Evolutionary conservation across 176 grass and related monocot species (phyloP).

Genomic region (Oryza longistaminata): DNA sequence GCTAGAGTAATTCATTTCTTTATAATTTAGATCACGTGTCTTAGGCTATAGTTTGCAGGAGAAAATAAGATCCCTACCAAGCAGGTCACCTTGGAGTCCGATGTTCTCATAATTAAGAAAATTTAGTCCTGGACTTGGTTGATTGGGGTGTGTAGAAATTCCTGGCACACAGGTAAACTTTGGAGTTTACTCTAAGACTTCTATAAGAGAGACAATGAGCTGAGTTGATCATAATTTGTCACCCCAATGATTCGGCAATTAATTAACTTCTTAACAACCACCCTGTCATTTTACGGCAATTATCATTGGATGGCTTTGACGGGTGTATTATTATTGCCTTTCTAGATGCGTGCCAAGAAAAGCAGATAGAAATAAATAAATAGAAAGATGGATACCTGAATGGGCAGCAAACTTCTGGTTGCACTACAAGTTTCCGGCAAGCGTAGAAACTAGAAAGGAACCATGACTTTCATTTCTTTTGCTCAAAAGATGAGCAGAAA

Average conservation of each 20-base stretch:
- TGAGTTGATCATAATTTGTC: background rate
- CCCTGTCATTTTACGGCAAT: conserved; percentile 26
- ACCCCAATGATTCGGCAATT: conserved; percentile 25
- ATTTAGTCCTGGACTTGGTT: background rate
- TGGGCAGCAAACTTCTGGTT: conserved; percentile 27
- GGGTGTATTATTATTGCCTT: background rate
- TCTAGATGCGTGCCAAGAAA: conserved; percentile 10
- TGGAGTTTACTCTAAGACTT: background rate
- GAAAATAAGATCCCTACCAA: too few species aligned
- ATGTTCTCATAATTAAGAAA: background rate
- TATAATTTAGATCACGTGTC: too few species aligned
- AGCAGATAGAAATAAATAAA: background rate
- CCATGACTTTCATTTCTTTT: conserved; percentile 9
- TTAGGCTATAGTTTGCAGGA: too few species aligned
- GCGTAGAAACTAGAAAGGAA: conserved; percentile 13
- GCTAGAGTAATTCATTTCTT: too few species aligned
- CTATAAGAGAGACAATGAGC: background rate
- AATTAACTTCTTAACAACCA: conserved; percentile 33
- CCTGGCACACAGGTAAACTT: background rate
- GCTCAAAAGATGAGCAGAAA: background rate
- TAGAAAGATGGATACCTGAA: background rate
- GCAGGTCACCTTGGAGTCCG: too few species aligned
- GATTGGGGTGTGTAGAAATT: background rate
- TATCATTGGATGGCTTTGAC: conserved; percentile 21
- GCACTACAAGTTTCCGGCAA: conserved; percentile 25